Conservation (phyloP, 768 basidiomycete genomes). For the Xanthoconium purpureum region DNA sequence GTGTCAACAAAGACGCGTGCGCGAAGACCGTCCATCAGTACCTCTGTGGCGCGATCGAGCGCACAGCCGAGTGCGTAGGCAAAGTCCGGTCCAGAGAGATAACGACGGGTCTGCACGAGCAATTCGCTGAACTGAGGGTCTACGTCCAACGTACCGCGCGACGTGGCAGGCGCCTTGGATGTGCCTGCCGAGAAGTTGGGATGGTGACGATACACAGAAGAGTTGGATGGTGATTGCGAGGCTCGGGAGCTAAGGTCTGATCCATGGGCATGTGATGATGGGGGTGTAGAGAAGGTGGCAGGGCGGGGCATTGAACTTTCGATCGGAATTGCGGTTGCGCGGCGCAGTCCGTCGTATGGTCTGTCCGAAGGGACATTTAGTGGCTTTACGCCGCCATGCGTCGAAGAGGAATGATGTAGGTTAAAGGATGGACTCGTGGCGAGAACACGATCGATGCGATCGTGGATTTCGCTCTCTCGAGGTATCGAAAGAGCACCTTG, state of each 20-base stretch:
- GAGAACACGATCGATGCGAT: not conserved
- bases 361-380: not conserved
- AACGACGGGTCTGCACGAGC: conserved; percentile 62
- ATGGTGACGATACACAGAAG: conserved; percentile 24
- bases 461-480: not conserved
- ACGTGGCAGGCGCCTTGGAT: conserved; percentile 2
- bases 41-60: conserved; percentile 65
- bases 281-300: conserved; percentile 19
- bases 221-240: conserved; percentile 21
- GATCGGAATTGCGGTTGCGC: conserved; percentile 15
- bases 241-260: conserved; percentile 25
- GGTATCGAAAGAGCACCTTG: conserved; percentile 46
- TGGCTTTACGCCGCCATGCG: not conserved
- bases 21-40: conserved; percentile 62
- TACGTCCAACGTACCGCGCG: not conserved
- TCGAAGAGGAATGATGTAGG: not conserved
- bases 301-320: conserved; percentile 10
- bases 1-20: conserved; percentile 55
- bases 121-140: conserved; percentile 54
- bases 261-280: conserved; percentile 15
- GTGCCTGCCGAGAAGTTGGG: not conserved
- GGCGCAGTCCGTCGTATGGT: conserved; percentile 7
- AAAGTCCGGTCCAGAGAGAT: conserved; percentile 69
- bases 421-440: not conserved
- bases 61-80: conserved; percentile 63